A percentile compares a stretch with the other conserved stretches of the same genome.
phyloP scores from a whole-genome alignment of 305 asterid species.

The Fraxinus platypoda region DNA sequence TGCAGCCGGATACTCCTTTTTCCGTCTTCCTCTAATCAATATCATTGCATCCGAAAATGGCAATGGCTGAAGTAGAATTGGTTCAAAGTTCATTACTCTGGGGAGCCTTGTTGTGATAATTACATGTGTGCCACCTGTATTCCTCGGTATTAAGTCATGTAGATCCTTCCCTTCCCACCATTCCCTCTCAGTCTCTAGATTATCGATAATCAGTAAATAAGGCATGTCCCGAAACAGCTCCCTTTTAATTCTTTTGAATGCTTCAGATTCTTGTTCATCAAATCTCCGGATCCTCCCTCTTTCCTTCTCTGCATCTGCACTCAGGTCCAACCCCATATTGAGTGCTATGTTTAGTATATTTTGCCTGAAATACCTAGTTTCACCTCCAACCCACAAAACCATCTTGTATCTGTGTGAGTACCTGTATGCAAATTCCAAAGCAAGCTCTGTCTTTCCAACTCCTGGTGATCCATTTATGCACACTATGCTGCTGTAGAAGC shows the following conservation, averaged over 20 bases:
- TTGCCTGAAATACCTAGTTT: constrained; percentile 69
- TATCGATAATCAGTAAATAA: constrained; percentile 70
- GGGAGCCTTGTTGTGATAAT: constrained; percentile 70
- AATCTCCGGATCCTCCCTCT: constrained; percentile 76
- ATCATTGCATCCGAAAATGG: constrained; percentile 57
- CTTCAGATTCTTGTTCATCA: constrained; percentile 84
- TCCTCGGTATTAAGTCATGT: constrained; percentile 77
- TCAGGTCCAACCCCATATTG: constrained; percentile 71
- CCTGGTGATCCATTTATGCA: constrained; percentile 72
- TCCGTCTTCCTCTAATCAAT: constrained; percentile 56
- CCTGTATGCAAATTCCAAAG: constrained; percentile 72
- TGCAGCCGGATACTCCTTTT: constrained; percentile 46
- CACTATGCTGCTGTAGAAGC: constrained; percentile 48
- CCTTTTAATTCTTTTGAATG: constrained; percentile 76
- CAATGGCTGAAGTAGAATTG: constrained; percentile 63
- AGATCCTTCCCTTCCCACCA: constrained; percentile 98
- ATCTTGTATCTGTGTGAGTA: constrained; percentile 72
- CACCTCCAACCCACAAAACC: constrained; percentile 94
- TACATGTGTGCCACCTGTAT: constrained; percentile 83
- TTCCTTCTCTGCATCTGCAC: constrained; percentile 85
- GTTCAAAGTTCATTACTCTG: constrained; percentile 64
- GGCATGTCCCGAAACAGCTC: constrained; percentile 91
- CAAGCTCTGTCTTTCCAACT: constrained; percentile 81
- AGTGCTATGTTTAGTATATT: constrained; percentile 61
- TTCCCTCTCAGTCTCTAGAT: constrained; percentile 76